Evolutionary conservation across 306 rosid species (phyloP).

Genomic region (Prunus mume): DNA sequence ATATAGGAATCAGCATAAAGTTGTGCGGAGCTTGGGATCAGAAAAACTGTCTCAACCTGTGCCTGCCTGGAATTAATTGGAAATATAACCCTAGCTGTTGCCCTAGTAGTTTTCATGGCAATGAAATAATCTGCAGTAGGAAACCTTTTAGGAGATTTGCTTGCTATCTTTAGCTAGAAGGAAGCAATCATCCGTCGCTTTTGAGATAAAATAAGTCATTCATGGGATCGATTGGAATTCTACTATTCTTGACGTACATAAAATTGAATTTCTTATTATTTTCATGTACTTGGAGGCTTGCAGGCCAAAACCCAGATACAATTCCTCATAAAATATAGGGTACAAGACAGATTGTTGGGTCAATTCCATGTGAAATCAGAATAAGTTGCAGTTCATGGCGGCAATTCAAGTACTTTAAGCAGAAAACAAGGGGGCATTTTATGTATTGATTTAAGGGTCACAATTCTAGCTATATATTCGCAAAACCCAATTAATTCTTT

Average conservation of each 20-base stretch:
- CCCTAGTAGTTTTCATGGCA: slow-evolving; percentile 14
- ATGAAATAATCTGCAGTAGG: not conserved
- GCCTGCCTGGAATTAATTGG: too few relatives aligned
- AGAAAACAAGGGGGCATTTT: slow-evolving; percentile 7
- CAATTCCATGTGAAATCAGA: slow-evolving; percentile 18
- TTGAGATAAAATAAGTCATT: slow-evolving; percentile 11
- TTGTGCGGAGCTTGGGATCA: not conserved
- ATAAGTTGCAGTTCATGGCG: slow-evolving; percentile 6
- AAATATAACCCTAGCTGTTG: not conserved
- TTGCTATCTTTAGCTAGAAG: slow-evolving; percentile 10
- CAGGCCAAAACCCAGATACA: slow-evolving; percentile 37
- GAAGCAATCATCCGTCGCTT: slow-evolving; percentile 3
- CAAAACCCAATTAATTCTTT: not conserved
- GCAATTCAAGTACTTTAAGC: not conserved
- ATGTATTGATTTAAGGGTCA: not conserved
- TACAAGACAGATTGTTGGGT: not conserved
- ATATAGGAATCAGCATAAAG: not conserved
- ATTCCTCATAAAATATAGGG: slow-evolving; percentile 48
- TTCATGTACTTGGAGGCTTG: not conserved
- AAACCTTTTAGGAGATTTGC: not conserved
- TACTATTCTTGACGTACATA: slow-evolving; percentile 5
- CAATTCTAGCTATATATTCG: not conserved
- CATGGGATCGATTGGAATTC: slow-evolving; percentile 6
- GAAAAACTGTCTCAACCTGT: too few relatives aligned
- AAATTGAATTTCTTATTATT: not conserved